Conservation (phyloP, 2,329 filamentous ascomycete species). For the Stagonosporopsis rhizophila region DNA sequence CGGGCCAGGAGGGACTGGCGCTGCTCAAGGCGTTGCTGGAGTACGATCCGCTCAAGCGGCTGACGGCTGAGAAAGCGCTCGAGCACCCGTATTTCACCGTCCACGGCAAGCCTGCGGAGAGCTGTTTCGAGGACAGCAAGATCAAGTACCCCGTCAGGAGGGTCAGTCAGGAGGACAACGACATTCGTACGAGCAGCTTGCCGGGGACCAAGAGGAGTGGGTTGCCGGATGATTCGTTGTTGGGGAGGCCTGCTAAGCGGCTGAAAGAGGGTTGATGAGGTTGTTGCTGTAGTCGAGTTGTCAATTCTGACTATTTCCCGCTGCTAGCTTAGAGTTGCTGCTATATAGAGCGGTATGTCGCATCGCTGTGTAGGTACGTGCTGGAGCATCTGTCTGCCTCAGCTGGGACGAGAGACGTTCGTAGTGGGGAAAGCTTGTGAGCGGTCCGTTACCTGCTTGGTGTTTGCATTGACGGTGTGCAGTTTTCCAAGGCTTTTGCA, state of each 20-base stretch:
- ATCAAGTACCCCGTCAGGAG: constrained; percentile 88
- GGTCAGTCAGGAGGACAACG: constrained; percentile 93
- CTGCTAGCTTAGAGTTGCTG: no score
- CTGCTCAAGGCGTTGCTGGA: constrained; percentile 83
- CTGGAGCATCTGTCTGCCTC: no score
- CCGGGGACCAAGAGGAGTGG: constrained; percentile 91
- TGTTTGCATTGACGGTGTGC: no score
- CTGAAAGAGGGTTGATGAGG: constrained; percentile 54
- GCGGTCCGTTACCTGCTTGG: no score
- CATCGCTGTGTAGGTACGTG: no score
- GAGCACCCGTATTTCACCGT: constrained; percentile 85
- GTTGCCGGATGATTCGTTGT: constrained; percentile 79
- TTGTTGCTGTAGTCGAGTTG: background rate
- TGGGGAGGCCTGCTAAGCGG: constrained; percentile 62
- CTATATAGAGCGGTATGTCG: no score
- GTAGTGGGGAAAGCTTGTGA: no score
- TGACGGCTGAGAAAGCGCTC: constrained; percentile 88
- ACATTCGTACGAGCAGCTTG: constrained; percentile 87
- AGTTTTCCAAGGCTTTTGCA: no score
- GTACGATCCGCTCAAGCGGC: constrained; percentile 87
- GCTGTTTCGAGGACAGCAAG: constrained; percentile 91
- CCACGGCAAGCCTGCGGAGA: constrained; percentile 68
- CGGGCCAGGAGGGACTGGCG: constrained; percentile 75
- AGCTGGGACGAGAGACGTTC: no score
- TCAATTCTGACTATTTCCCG: no score